These are phyloP conservation scores for Cyclotella choctawhatcheeana DNA, from an alignment of 108 stramenopile genomes.

Conservation along the genomic window DNA sequence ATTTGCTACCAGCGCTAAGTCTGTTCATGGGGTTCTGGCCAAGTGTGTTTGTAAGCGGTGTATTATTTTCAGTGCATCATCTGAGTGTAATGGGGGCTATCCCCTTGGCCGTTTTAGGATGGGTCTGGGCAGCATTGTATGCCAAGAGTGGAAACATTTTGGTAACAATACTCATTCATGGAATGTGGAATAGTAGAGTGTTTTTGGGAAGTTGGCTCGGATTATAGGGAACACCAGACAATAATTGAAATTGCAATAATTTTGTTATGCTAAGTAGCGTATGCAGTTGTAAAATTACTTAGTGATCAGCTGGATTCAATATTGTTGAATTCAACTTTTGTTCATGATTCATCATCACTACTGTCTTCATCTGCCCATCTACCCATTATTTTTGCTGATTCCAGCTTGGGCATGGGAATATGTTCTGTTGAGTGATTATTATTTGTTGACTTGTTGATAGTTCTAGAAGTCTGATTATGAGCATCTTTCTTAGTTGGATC, in stretches of 20 bases:
- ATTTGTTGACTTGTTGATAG: too few species aligned
- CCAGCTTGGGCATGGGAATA: slow-evolving; percentile 1
- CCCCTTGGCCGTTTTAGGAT: slow-evolving; percentile 88
- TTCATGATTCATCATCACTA: slow-evolving; percentile 30
- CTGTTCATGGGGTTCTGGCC: slow-evolving; percentile 58
- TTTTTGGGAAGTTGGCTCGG: slow-evolving; percentile 93
- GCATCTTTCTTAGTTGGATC: too few species aligned
- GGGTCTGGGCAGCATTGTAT: slow-evolving; percentile 89
- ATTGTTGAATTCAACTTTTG: too few species aligned
- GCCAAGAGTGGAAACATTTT: slow-evolving; percentile 82
- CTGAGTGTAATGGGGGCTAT: slow-evolving; percentile 80
- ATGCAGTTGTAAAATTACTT: too few species aligned
- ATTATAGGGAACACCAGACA: too few species aligned
- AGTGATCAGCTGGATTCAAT: too few species aligned
- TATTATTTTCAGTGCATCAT: slow-evolving; percentile 91
- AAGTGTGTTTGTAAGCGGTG: slow-evolving; percentile 73
- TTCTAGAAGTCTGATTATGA: too few species aligned
- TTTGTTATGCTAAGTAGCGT: too few species aligned
- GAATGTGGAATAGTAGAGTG: slow-evolving; percentile 94
- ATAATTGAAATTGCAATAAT: too few species aligned
- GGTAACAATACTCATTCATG: slow-evolving; percentile 89
- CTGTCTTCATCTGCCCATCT: slow-evolving; percentile 31
- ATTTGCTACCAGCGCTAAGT: slow-evolving; percentile 73
- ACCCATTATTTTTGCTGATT: slow-evolving; percentile 15
- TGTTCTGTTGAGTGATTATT: neutral